These are phyloP conservation scores for Fistulinella prunicolor DNA, from an alignment of 768 basidiomycete species.

Conservation along the genomic window DNA sequence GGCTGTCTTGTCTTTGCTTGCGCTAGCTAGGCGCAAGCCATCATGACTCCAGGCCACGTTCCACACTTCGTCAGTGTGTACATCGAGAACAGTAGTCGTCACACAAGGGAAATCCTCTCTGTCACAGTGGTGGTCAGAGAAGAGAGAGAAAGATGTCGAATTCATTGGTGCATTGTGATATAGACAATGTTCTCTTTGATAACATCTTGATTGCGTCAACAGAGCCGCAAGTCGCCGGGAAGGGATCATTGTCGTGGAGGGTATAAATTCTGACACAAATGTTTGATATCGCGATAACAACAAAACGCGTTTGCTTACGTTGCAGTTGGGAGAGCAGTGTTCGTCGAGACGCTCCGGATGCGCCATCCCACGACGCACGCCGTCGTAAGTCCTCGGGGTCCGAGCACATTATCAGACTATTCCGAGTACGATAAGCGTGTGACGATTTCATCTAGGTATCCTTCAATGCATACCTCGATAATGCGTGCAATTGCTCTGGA, in stretches of 20 bases:
- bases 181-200: conserved; percentile 78
- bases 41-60: conserved; percentile 92
- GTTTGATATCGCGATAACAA: background rate
- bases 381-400: conserved; percentile 78
- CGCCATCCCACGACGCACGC: conserved; percentile 88
- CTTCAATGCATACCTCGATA: conserved; percentile 69
- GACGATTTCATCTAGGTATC: conserved; percentile 8
- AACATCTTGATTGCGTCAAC: conserved; percentile 76
- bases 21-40: conserved; percentile 80
- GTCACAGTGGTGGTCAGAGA: conserved; percentile 82
- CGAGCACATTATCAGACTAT: conserved; percentile 89
- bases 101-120: conserved; percentile 78
- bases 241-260: conserved; percentile 90
- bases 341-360: conserved; percentile 71
- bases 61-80: conserved; percentile 95
- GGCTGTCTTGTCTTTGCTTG: conserved; percentile 81
- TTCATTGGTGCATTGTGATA: conserved; percentile 78
- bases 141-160: conserved; percentile 69
- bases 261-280: conserved; percentile 67
- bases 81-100: conserved; percentile 81
- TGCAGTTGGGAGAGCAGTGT: conserved; percentile 77
- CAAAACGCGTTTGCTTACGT: conserved; percentile 45
- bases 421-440: conserved; percentile 15
- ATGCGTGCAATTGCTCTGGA: conserved; percentile 74
- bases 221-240: conserved; percentile 82